Evolutionary conservation across 805 yeast genomes (phyloP).

Genomic region (Zygotorulaspora chibaensis): DNA sequence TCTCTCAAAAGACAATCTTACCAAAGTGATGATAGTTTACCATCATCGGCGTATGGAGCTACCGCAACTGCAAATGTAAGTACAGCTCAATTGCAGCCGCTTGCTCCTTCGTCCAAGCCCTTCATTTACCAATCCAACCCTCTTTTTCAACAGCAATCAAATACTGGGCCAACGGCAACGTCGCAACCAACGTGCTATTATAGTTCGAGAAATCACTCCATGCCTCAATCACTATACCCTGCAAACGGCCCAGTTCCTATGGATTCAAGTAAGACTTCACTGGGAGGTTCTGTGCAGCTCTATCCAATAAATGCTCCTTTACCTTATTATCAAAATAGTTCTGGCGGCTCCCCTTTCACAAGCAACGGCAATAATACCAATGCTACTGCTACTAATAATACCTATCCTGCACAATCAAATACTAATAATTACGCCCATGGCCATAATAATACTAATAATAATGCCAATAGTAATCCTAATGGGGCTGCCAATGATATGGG

Average conservation of each 20-base stretch:
- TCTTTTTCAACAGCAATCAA: conserved; percentile 2
- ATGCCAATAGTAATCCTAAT: neutral
- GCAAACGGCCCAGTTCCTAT: neutral
- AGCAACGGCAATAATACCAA: neutral
- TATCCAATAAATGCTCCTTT: conserved; percentile 1
- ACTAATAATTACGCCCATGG: neutral
- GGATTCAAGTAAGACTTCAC: neutral
- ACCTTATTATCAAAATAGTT: neutral
- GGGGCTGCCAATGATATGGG: neutral
- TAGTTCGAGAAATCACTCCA: neutral
- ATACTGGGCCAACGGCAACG: conserved; percentile 1
- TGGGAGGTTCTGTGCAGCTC: neutral
- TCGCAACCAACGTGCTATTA: neutral
- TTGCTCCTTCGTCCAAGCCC: conserved; percentile 4
- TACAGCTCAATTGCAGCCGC: conserved; percentile 6
- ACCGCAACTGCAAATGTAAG: neutral
- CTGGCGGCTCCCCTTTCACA: neutral
- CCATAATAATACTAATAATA: neutral
- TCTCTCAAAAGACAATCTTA: conserved; percentile 4
- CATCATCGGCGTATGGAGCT: neutral
- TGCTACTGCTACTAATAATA: neutral
- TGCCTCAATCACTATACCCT: neutral
- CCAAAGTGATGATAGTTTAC: conserved; percentile 1
- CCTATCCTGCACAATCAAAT: neutral
- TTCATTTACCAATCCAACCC: neutral